These are phyloP conservation scores for Serendipita sp. DNA, from an alignment of 768 basidiomycete genomes.

Conservation along the genomic window DNA sequence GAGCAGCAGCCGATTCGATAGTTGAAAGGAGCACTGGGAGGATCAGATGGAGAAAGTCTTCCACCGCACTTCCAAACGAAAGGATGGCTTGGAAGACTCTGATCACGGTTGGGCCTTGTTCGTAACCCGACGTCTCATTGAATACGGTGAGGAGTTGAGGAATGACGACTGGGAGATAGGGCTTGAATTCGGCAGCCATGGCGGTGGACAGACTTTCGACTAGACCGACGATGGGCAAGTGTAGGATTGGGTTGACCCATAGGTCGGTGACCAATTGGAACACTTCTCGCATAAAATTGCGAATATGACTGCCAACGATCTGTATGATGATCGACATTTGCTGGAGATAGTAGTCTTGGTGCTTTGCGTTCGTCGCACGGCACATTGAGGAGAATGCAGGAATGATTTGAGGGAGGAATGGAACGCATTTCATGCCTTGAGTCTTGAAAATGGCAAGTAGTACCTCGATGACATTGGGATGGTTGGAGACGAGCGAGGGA, in stretches of 20 bases:
- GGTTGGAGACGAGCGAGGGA: constrained; percentile 24
- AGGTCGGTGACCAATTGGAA: constrained; percentile 30
- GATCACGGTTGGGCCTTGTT: constrained; percentile 16
- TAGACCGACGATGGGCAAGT: constrained; percentile 28
- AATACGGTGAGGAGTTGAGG: constrained; percentile 46
- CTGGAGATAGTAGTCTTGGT: constrained; percentile 30
- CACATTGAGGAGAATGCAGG: constrained; percentile 32
- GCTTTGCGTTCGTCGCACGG: constrained; percentile 21
- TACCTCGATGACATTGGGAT: constrained; percentile 31
- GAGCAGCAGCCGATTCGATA: constrained; percentile 25
- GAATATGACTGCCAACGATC: constrained; percentile 33
- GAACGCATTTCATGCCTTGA: constrained; percentile 29
- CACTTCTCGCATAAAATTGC: constrained; percentile 28
- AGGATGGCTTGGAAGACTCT: constrained; percentile 29
- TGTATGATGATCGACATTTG: constrained; percentile 30
- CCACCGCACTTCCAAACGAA: constrained; percentile 30
- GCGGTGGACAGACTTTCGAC: constrained; percentile 36
- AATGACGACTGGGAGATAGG: constrained; percentile 74
- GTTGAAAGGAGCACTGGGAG: constrained; percentile 28
- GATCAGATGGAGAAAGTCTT: constrained; percentile 33
- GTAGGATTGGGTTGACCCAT: constrained; percentile 25
- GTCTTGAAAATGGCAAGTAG: constrained; percentile 34
- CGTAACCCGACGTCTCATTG: constrained; percentile 18
- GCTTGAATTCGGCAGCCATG: constrained; percentile 69
- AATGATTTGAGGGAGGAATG: constrained; percentile 28